phyloP scores from a whole-genome alignment of 768 basidiomycete genomes.

The Hirschioporus abietinus region DNA sequence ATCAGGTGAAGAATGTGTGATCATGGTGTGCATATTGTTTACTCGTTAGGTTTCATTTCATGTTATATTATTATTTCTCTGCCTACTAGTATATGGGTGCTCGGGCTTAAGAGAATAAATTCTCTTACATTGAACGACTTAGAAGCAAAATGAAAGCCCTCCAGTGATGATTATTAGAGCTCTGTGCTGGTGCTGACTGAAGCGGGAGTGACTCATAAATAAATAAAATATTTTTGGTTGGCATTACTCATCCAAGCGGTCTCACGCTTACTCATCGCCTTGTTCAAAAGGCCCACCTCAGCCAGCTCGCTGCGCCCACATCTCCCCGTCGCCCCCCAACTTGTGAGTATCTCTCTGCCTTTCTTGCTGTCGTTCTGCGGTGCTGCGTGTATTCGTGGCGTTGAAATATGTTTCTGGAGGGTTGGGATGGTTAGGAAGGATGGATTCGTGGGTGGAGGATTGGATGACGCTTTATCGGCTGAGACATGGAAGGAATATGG shows the following conservation, averaged over 20 bases:
- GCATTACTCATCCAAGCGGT: neutral
- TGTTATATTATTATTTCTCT: no score
- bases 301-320: neutral
- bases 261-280: neutral
- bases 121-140: no score
- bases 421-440: neutral
- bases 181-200: no score
- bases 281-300: neutral
- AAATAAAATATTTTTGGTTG: neutral
- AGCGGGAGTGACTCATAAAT: neutral
- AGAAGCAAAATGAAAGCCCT: no score
- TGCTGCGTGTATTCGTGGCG: neutral
- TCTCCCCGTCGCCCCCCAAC: neutral
- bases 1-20: slow-evolving; percentile 14
- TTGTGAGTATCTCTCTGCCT: neutral
- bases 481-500: neutral
- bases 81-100: no score
- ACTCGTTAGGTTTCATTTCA: no score
- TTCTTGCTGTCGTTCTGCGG: neutral
- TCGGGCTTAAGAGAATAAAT: no score
- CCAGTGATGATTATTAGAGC: no score
- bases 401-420: neutral
- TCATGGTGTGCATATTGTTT: no score
- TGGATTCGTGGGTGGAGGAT: slow-evolving; percentile 8
- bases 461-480: slow-evolving; percentile 7